phyloP scores from a whole-genome alignment of 1,139 yeast genomes.

The Saccharomyces hybrid region DNA sequence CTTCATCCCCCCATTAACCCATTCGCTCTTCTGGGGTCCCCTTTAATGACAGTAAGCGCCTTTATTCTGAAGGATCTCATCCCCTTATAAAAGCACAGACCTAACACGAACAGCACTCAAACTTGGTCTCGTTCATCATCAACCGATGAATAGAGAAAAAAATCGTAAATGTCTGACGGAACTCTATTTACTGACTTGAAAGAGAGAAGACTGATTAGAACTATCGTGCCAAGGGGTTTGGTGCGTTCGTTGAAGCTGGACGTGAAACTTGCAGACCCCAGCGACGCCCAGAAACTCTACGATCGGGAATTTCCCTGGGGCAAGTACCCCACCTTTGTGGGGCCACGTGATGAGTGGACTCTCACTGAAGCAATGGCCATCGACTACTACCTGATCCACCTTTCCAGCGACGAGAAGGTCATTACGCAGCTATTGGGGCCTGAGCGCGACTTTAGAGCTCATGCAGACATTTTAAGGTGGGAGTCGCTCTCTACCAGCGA shows the following conservation, averaged over 20 bases:
- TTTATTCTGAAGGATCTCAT: neutral
- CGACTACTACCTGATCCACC: conserved; percentile 33
- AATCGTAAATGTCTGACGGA: conserved; percentile 47
- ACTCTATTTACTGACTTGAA: conserved; percentile 42
- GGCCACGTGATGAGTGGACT: conserved; percentile 60
- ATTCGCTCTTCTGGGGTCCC: neutral
- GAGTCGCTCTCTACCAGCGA: conserved; percentile 66
- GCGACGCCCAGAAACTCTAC: conserved; percentile 38
- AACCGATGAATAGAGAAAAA: too few relatives aligned
- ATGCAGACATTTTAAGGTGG: conserved; percentile 67
- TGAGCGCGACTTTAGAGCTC: conserved; percentile 37
- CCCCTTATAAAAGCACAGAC: neutral
- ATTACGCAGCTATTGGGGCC: conserved; percentile 43
- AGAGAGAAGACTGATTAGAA: conserved; percentile 37
- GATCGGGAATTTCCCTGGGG: conserved; percentile 53
- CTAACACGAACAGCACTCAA: neutral
- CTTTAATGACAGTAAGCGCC: neutral
- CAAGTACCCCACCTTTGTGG: conserved; percentile 65
- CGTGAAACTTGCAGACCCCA: conserved; percentile 43
- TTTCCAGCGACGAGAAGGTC: conserved; percentile 17
- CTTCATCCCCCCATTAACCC: neutral
- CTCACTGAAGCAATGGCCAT: conserved; percentile 71
- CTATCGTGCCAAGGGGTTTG: conserved; percentile 49
- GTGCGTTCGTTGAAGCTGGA: conserved; percentile 66
- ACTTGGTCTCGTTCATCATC: neutral